Conservation (phyloP, 306 rosid genomes). For the Cicer cuneatum region DNA sequence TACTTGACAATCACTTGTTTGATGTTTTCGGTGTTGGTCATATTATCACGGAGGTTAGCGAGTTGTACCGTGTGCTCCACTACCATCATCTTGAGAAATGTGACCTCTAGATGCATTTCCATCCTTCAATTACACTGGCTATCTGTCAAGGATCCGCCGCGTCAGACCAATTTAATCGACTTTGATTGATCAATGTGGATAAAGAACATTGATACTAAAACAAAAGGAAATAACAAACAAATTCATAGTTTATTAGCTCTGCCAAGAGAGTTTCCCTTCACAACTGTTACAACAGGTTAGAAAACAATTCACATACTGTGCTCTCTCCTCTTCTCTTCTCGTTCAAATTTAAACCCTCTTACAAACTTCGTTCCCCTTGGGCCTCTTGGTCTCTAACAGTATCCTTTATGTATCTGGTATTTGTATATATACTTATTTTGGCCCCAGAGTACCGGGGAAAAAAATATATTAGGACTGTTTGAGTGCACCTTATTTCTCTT, state of each 20-base stretch:
- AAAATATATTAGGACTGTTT: not conserved
- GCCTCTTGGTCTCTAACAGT: slow-evolving; percentile 10
- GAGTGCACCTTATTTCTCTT: slow-evolving; percentile 26
- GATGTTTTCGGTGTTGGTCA: not conserved
- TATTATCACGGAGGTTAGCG: not conserved
- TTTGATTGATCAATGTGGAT: not conserved
- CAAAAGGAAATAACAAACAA: not conserved
- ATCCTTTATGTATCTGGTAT: slow-evolving; percentile 4
- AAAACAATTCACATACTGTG: not conserved
- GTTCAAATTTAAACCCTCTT: not conserved
- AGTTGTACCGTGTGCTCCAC: not conserved
- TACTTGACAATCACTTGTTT: not conserved
- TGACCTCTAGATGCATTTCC: not conserved
- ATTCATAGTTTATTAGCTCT: slow-evolving; percentile 1
- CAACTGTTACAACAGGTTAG: not conserved
- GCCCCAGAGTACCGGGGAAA: slow-evolving; percentile 4
- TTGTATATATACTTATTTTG: slow-evolving; percentile 9
- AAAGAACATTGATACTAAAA: not conserved
- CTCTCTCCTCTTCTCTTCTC: slow-evolving; percentile 3
- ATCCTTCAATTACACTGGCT: not conserved
- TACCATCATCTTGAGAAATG: not conserved
- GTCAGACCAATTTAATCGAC: not conserved
- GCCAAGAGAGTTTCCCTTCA: slow-evolving; percentile 3
- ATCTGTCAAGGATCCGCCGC: not conserved
- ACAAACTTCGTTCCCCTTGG: slow-evolving; percentile 1